phyloP scores from a whole-genome alignment of 2,329 filamentous ascomycete genomes.

The Aureobasidium sp. region DNA sequence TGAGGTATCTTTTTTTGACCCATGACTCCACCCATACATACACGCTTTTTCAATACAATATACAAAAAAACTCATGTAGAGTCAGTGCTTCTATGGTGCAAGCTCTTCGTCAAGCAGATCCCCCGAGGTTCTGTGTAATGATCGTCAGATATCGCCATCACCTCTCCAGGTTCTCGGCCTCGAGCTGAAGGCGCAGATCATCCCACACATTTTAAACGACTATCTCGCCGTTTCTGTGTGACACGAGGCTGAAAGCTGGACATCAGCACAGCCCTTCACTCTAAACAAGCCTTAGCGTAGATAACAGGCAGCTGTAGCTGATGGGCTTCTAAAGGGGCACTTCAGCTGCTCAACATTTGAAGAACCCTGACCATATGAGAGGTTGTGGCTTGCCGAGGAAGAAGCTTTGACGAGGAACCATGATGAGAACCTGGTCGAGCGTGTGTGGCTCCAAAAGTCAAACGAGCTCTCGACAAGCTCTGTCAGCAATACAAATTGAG shows the following conservation, averaged over 20 bases:
- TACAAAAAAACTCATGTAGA: background rate
- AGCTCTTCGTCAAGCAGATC: background rate
- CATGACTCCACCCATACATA: slow-evolving; percentile 1
- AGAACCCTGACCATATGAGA: background rate
- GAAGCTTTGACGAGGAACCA: background rate
- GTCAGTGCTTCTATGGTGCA: background rate
- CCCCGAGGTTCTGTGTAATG: background rate
- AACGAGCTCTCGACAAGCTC: background rate
- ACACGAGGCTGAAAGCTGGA: background rate
- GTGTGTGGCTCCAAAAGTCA: background rate
- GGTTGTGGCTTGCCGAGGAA: background rate
- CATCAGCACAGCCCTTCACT: background rate
- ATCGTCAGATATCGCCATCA: slow-evolving; percentile 1
- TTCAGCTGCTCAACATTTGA: background rate
- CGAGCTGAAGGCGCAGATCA: slow-evolving; percentile 4
- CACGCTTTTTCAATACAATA: background rate
- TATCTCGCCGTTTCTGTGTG: slow-evolving; percentile 8
- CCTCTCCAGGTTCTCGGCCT: slow-evolving; percentile 4
- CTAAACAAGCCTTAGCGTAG: background rate
- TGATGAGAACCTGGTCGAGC: background rate
- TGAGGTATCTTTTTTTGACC: background rate
- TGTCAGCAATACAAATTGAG: background rate
- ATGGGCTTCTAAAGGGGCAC: background rate
- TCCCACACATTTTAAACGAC: slow-evolving; percentile 1
- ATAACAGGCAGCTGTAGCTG: background rate